phyloP scores from a whole-genome alignment of 1,284 basidiomycete species.

The Ceratobasidium sp. region DNA sequence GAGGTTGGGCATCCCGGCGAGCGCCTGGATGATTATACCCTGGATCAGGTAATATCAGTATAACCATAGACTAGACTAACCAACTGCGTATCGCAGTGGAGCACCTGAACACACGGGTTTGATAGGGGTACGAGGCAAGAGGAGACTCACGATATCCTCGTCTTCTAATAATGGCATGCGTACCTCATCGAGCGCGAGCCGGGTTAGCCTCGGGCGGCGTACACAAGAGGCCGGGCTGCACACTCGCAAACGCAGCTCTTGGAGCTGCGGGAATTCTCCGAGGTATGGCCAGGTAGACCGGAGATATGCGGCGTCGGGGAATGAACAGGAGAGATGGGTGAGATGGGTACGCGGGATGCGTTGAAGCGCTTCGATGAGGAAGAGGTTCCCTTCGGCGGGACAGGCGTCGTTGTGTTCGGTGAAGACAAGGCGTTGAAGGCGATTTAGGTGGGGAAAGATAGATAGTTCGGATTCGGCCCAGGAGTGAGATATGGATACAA shows the following conservation, averaged over 20 bases:
- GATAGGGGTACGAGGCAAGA: constrained; percentile 41
- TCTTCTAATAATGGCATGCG: constrained; percentile 40
- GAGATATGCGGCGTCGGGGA: constrained; percentile 32
- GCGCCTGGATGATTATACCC: constrained; percentile 26
- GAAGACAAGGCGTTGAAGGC: constrained; percentile 19
- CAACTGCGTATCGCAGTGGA: constrained; percentile 20
- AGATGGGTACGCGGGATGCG: constrained; percentile 35
- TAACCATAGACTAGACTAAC: constrained; percentile 4
- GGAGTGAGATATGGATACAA: constrained; percentile 20
- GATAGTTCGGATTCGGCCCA: constrained; percentile 39
- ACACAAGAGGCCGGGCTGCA: constrained; percentile 38
- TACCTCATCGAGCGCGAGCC: constrained; percentile 32
- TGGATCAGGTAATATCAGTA: constrained; percentile 27
- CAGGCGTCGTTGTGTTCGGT: constrained; percentile 34
- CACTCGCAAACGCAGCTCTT: constrained; percentile 40
- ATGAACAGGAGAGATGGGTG: constrained; percentile 38
- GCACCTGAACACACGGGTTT: constrained; percentile 10
- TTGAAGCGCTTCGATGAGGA: constrained; percentile 40
- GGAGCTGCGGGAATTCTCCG: constrained; percentile 43
- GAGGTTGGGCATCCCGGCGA: constrained; percentile 27
- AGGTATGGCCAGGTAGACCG: constrained; percentile 40
- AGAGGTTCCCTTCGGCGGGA: constrained; percentile 23
- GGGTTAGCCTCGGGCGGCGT: constrained; percentile 41
- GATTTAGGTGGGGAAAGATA: constrained; percentile 24
- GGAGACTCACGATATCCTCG: constrained; percentile 24